Evolutionary conservation across 1,284 basidiomycete genomes (phyloP).

Genomic region (Anthracocystis panici-leucophaei): DNA sequence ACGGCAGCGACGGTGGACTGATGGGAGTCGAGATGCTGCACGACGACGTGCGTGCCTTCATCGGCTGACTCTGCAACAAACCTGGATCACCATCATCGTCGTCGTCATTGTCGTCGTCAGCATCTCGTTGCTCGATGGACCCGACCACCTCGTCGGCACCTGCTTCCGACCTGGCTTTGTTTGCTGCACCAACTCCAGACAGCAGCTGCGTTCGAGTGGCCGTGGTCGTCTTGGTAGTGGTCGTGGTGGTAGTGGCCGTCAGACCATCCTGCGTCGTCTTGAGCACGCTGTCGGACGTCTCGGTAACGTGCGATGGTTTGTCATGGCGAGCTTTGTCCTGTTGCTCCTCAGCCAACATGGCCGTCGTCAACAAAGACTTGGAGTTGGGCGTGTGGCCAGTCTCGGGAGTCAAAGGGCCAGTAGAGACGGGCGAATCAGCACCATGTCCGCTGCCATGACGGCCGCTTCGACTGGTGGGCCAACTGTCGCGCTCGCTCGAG

Average conservation of each 20-base stretch:
- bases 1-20: constrained; percentile 50
- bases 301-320: constrained; percentile 25
- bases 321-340: constrained; percentile 4
- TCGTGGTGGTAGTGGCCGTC: constrained; percentile 46
- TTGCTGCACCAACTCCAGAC: neutral
- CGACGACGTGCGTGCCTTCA: constrained; percentile 29
- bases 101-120: neutral
- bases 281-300: constrained; percentile 38
- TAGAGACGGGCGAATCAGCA: constrained; percentile 17
- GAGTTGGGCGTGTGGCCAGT: neutral
- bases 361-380: constrained; percentile 16
- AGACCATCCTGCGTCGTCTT: constrained; percentile 20
- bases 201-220: constrained; percentile 23
- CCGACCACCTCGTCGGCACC: neutral
- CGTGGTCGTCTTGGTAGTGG: constrained; percentile 36
- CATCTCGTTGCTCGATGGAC: neutral
- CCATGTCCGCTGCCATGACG: constrained; percentile 3
- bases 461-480: constrained; percentile 49
- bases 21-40: constrained; percentile 52
- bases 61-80: constrained; percentile 18
- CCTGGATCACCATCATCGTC: neutral
- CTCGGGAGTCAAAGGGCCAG: constrained; percentile 35
- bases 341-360: constrained; percentile 12
- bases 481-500: constrained; percentile 51
- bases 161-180: constrained; percentile 25